A percentile compares a stretch with the other conserved stretches of the same genome.
These are phyloP conservation scores for Coemansia sp. DNA, from an alignment of 192 early-diverging fungal species.

Conservation along the genomic window DNA sequence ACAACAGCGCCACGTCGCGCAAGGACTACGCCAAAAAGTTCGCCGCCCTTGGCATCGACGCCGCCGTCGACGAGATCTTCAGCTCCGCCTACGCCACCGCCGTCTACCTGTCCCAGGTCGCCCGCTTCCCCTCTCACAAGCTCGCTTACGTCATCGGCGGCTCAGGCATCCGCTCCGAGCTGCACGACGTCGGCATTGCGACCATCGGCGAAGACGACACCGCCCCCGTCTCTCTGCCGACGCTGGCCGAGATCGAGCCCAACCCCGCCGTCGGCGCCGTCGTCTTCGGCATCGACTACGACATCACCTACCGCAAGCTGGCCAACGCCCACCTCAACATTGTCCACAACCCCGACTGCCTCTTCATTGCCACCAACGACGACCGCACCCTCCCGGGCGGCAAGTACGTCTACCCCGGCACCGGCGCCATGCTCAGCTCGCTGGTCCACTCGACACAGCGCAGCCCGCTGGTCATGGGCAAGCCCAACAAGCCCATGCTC, in stretches of 20 bases:
- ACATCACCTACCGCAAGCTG: slow-evolving; percentile 92
- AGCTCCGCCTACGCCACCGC: slow-evolving; percentile 91
- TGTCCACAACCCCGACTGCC: slow-evolving; percentile 58
- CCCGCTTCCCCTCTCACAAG: slow-evolving; percentile 81
- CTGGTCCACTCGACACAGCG: slow-evolving; percentile 72
- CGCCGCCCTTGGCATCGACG: slow-evolving; percentile 72
- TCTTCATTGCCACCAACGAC: slow-evolving; percentile 92
- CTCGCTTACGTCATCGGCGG: slow-evolving; percentile 91
- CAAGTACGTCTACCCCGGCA: slow-evolving; percentile 71
- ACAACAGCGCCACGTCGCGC: slow-evolving; percentile 93
- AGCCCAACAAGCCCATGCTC: slow-evolving; percentile 91
- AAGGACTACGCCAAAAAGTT: slow-evolving; percentile 81
- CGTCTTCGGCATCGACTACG: slow-evolving; percentile 86
- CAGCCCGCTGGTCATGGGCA: slow-evolving; percentile 82
- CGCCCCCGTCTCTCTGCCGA: slow-evolving; percentile 50
- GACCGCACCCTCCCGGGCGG: slow-evolving; percentile 87
- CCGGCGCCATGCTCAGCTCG: slow-evolving; percentile 77
- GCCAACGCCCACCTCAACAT: slow-evolving; percentile 90
- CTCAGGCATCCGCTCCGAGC: slow-evolving; percentile 83
- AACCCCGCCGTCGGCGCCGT: slow-evolving; percentile 83
- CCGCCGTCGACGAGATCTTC: slow-evolving; percentile 84
- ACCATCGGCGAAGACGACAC: slow-evolving; percentile 58
- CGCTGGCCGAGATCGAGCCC: slow-evolving; percentile 58
- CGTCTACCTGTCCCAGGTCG: slow-evolving; percentile 81
- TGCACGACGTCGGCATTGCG: slow-evolving; percentile 73